These are phyloP conservation scores for Colletotrichum sp. DNA, from an alignment of 2,329 filamentous ascomycete genomes.

Conservation along the genomic window DNA sequence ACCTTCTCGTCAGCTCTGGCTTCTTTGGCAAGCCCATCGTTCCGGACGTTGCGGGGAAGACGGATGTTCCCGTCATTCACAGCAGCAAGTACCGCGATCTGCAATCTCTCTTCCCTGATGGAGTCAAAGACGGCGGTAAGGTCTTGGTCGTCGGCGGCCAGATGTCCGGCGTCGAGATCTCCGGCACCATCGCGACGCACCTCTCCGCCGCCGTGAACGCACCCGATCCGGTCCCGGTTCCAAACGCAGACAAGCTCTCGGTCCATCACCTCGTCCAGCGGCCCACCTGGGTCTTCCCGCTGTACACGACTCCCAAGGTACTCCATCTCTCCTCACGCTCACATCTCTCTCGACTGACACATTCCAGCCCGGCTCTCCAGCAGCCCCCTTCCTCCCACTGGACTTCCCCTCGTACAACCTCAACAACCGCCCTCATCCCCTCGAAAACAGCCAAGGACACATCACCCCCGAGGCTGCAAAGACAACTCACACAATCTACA, in stretches of 20 bases:
- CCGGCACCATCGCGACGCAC: constrained; percentile 73
- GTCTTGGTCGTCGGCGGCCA: constrained; percentile 80
- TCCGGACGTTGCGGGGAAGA: constrained; percentile 44
- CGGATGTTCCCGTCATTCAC: constrained; percentile 62
- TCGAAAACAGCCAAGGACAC: constrained; percentile 69
- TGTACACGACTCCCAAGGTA: constrained; percentile 58
- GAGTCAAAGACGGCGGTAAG: constrained; percentile 53
- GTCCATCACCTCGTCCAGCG: constrained; percentile 74
- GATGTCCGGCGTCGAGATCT: constrained; percentile 82
- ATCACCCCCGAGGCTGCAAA: constrained; percentile 64
- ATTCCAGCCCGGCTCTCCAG: constrained; percentile 46
- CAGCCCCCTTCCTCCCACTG: constrained; percentile 71
- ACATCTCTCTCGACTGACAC: constrained; percentile 25
- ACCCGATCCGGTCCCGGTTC: constrained; percentile 45
- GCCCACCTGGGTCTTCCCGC: constrained; percentile 75
- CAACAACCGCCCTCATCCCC: constrained; percentile 60
- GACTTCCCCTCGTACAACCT: constrained; percentile 78
- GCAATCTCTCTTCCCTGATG: constrained; percentile 46
- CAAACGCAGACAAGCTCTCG: constrained; percentile 53
- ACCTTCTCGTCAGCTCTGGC: constrained; percentile 75
- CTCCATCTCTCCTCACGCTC: background rate
- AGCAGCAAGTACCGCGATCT: constrained; percentile 71
- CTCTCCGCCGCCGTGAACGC: constrained; percentile 68
- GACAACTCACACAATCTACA: constrained; percentile 56
- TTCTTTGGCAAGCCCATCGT: constrained; percentile 72